A percentile compares a stretch with the other conserved stretches of the same genome.
Conservation (phyloP, 2,329 filamentous ascomycete genomes). For the Verticillium tricorpus region DNA sequence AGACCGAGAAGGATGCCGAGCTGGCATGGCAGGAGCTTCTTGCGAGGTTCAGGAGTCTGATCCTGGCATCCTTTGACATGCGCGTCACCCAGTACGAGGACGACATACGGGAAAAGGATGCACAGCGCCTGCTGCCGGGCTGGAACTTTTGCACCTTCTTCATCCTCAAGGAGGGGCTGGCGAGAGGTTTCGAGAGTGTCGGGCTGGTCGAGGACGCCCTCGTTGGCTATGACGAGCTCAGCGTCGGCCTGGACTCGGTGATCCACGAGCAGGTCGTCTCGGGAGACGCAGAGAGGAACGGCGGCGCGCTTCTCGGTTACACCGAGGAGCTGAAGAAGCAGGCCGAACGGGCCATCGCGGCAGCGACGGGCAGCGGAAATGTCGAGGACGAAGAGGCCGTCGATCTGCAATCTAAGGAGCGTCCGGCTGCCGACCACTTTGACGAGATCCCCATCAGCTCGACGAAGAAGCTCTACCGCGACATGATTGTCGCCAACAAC, state of each 20-base stretch:
- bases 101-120: constrained; percentile 91
- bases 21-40: constrained; percentile 82
- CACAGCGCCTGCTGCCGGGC: constrained; percentile 78
- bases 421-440: constrained; percentile 30
- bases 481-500: constrained; percentile 88
- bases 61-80: constrained; percentile 83
- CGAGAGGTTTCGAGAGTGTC: constrained; percentile 91
- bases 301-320: constrained; percentile 65
- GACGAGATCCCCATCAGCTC: constrained; percentile 59
- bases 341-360: constrained; percentile 47
- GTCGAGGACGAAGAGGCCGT: constrained; percentile 38
- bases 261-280: constrained; percentile 66
- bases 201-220: constrained; percentile 93
- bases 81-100: constrained; percentile 94
- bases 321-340: constrained; percentile 68
- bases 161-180: constrained; percentile 91
- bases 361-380: constrained; percentile 22
- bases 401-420: constrained; percentile 41
- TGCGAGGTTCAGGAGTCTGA: constrained; percentile 79
- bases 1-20: constrained; percentile 73
- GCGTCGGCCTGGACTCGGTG: constrained; percentile 78
- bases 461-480: constrained; percentile 76
- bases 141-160: constrained; percentile 99
- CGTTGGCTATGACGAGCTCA: constrained; percentile 91
- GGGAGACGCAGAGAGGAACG: constrained; percentile 59